Base-by-base conservation (phyloP, 2,329 filamentous ascomycete genomes). In the Bipolaris victoriae region DNA sequence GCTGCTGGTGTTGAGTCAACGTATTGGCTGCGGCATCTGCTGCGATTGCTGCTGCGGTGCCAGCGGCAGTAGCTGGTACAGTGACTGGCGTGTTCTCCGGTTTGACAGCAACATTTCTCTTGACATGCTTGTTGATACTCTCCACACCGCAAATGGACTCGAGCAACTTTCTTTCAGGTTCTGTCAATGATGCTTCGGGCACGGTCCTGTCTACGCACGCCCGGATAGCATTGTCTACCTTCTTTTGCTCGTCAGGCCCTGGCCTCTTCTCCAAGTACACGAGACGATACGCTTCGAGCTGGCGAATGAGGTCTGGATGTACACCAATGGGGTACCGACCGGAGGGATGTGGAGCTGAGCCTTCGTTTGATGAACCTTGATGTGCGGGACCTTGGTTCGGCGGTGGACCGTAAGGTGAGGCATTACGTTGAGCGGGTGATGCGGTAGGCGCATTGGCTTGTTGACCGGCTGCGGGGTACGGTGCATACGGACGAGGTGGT, bases 221-320 rank as follows among this genome's bases (percentile, higher is more conserved):
- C 41, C 64, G 63, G 35, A 75, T 74, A 2, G 71, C 71, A 47
- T 75, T 75, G 57, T 76, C 69, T 2, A 74, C 65, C 37, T 72
- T 74, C 10, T 48, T 58, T 24, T 66, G 67, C 50, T 71, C 70
- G 16, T 66, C 70, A 2, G 64, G 63, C 16, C 69, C 64, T 7
- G 56, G 57, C 16, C 67, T 54, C 7, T 60, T 60, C 36, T 70
- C 60, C 11, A 74, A 61, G 57, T 73, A 76, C 11, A 70, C 66
- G 3, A 59, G 57, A 16, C 74, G 64, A 55, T 75, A 76, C 13
- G 72, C 71, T 52, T 76, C 74, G 2, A 76, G 63, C 46, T 74
- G 72, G 39, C 63, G 60, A 16, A 74, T 73, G 5, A 75, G 54
- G 7, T 69, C 68, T 2, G 67, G 66, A 33, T 70, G 64, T 7